A percentile compares a stretch with the other conserved stretches of the same genome.
These are phyloP conservation scores for Phytopythium delawarense DNA, from an alignment of 352 stramenopile genomes.

Conservation along the genomic window DNA sequence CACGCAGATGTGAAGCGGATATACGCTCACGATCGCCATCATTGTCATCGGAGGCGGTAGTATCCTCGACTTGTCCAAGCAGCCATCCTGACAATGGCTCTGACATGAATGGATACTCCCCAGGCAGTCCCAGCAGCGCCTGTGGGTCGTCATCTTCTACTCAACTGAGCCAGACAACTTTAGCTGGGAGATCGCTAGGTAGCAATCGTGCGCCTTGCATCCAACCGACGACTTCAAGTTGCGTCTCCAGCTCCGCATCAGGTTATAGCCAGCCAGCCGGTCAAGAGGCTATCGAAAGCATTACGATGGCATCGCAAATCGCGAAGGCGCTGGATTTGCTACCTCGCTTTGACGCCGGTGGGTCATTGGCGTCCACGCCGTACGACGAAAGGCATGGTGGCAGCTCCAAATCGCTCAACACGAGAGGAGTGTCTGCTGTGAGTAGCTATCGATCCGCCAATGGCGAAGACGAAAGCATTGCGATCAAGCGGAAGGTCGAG, in stretches of 20 bases:
- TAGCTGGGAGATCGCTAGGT: neutral
- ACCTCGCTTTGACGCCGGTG: neutral
- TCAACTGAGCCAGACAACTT: neutral
- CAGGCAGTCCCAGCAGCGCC: neutral
- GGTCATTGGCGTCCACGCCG: slow-evolving; percentile 3
- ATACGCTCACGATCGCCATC: neutral
- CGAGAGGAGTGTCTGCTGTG: neutral
- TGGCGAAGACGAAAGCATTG: neutral
- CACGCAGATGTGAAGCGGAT: neutral
- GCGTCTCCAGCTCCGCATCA: neutral
- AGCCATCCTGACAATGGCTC: neutral
- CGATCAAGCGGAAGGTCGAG: neutral
- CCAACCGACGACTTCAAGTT: neutral
- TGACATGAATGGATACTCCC: neutral
- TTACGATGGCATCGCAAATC: slow-evolving; percentile 2
- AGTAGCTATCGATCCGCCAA: neutral
- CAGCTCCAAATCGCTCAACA: neutral
- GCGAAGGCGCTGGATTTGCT: slow-evolving; percentile 6
- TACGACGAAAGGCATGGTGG: neutral
- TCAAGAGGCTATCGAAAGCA: neutral
- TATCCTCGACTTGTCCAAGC: neutral
- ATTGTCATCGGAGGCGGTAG: neutral
- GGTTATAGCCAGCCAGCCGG: neutral
- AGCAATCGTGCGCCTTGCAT: neutral
- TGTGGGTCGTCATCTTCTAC: neutral